Evolutionary conservation across 1,139 yeast species (phyloP), one percentile per base, ranked within the genome.

Genomic region (Taphrina wiesneri): DNA sequence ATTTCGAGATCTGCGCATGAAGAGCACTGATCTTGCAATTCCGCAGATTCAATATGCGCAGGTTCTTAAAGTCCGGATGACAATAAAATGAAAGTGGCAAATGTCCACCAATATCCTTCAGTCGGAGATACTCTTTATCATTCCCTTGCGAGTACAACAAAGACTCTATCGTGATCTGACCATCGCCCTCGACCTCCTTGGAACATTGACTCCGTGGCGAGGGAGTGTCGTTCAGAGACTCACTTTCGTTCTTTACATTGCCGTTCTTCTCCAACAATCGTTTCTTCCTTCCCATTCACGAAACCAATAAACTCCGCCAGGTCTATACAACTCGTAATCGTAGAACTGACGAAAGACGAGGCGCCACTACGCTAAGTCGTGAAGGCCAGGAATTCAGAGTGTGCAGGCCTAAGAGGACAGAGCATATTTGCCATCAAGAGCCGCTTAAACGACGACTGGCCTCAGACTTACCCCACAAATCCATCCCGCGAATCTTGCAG

Each of bases 281-380:
- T 21, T 45, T 45, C 49, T 45, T 45, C 7, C 49, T 45, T 45
- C 49, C 49, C 49, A 45, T 45, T 45, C 49, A 45, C 49, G n/a
- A 45, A 7, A 13, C 13, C 43, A n/a, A 39, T 39, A n/a, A 19
- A 39, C 15, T n/a, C 43, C 6, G 43, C 43, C 43, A 39, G 43
- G 2, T n/a, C n/a, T n/a, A n/a, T n/a, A n/a, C n/a, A n/a, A n/a
- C n/a, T n/a, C n/a, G n/a, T n/a, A n/a, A n/a, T n/a, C n/a, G n/a
- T n/a, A n/a, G n/a, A n/a, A n/a, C n/a, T n/a, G n/a, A n/a, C n/a
- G n/a, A n/a, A n/a, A n/a, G n/a, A n/a, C n/a, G n/a, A n/a, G n/a
- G n/a, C n/a, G n/a, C n/a, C n/a, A n/a, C n/a, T n/a, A n/a, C n/a
- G n/a, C n/a, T n/a, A n/a, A n/a, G n/a, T n/a, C n/a, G n/a, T n/a